Base-by-base conservation (phyloP, 768 basidiomycete species). In the Mycena indigotica region DNA sequence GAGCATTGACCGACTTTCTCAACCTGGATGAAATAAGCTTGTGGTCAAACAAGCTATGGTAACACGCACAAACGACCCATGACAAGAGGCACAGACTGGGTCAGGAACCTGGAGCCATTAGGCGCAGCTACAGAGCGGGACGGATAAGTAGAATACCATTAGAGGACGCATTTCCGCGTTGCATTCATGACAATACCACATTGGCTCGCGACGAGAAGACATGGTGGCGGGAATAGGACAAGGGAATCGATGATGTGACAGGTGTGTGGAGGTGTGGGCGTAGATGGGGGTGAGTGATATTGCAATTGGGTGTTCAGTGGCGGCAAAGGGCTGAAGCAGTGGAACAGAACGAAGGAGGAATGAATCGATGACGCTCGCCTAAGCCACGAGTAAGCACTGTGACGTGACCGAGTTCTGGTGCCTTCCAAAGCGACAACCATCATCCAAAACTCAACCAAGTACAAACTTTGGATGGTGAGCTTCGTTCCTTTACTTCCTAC, bases 161-260 rank as follows among this genome's bases (percentile, higher is more conserved):
- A 94, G 74, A 1, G 93, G 92, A 52, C 88, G 77, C 91, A 92
- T 95, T 74, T 95, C 91, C 52, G 89, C 85, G 69, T 86, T 81
- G 68, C 94, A 96, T 74, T 89, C 77, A 67, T 92, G 88, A 62
- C 90, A 92, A 65, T 76, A 91, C 90, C 90, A 93, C 65, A 90
- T 69, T 3, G 88, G 85, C 61, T 88, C 87, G 71, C 88, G 90
- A 53, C 49, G 56, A 26, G 32, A 44, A 55, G 49, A 57, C 45
- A 56, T 60, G 41, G 53, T 35, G 52, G 44, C 55, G n/a, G n/a
- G n/a, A n/a, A n/a, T n/a, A n/a, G n/a, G n/a, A n/a, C n/a, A n/a
- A n/a, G n/a, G n/a, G n/a, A n/a, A n/a, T n/a, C n/a, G n/a, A n/a
- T n/a, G n/a, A n/a, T n/a, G n/a, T n/a, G n/a, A n/a, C n/a, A n/a